These are phyloP conservation scores for Globisporangium emineosum DNA, from an alignment of 352 stramenopile genomes.

Conservation along the genomic window DNA sequence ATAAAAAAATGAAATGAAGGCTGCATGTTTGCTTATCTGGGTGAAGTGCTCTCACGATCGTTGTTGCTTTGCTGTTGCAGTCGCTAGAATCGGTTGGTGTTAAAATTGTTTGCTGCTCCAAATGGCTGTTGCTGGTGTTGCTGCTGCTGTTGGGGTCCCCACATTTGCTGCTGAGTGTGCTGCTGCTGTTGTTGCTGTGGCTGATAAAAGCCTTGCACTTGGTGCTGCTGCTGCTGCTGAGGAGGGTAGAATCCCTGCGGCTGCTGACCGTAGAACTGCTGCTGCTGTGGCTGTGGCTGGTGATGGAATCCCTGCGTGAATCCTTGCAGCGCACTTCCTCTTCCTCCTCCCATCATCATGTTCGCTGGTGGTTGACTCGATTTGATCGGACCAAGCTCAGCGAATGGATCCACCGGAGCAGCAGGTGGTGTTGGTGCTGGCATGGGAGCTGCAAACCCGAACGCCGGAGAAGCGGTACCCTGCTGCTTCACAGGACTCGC, in stretches of 20 bases:
- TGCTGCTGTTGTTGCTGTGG: conserved; percentile 26
- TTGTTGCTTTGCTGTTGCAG: not conserved
- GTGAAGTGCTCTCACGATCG: not conserved
- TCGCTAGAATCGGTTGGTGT: conserved; percentile 15
- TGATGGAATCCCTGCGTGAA: conserved; percentile 14
- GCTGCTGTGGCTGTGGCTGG: conserved; percentile 15
- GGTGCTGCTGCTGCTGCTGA: conserved; percentile 14
- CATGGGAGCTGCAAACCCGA: conserved; percentile 34
- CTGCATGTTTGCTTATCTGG: not conserved
- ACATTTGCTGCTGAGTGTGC: conserved; percentile 37
- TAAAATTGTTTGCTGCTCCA: conserved; percentile 8
- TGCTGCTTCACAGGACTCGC: conserved; percentile 48
- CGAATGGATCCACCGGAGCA: conserved; percentile 47
- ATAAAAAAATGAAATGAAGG: not conserved
- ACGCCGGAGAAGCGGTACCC: too few species aligned
- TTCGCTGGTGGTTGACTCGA: not conserved
- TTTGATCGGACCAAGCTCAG: conserved; percentile 25
- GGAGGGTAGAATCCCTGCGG: conserved; percentile 22
- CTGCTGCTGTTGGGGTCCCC: conserved; percentile 21
- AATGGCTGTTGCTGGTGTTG: conserved; percentile 12
- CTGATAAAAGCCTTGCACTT: conserved; percentile 22
- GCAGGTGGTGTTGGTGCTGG: conserved; percentile 12
- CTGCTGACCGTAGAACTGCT: conserved; percentile 20
- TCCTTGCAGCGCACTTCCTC: conserved; percentile 13
- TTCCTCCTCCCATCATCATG: conserved; percentile 7